Evolutionary conservation across 2,329 filamentous ascomycete genomes (phyloP).

Genomic region (Lachnellula hyalina): DNA sequence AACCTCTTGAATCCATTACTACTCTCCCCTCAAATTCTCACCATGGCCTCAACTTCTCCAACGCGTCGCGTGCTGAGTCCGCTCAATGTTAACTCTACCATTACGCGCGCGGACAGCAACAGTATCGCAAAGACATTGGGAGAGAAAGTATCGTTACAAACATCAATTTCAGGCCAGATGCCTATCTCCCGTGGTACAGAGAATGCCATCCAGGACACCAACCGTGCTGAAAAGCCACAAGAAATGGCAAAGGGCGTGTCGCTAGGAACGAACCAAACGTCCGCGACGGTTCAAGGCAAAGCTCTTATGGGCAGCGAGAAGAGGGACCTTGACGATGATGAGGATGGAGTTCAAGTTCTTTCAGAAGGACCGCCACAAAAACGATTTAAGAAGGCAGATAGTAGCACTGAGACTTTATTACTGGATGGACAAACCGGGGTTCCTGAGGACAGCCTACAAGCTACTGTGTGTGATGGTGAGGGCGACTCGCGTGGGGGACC

Average conservation of each 20-base stretch:
- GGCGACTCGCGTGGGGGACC: neutral
- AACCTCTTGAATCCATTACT: neutral
- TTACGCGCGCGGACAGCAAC: neutral
- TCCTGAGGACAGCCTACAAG: neutral
- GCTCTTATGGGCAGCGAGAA: neutral
- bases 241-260: too few species aligned
- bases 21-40: neutral
- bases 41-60: slow-evolving; percentile 13
- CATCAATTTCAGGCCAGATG: neutral
- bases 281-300: neutral
- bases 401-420: neutral
- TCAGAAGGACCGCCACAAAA: neutral
- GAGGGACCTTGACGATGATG: neutral
- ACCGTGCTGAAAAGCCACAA: too few species aligned
- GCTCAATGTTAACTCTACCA: slow-evolving; percentile 59
- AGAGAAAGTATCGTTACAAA: neutral
- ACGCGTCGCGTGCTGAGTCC: slow-evolving; percentile 34
- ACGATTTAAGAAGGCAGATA: neutral
- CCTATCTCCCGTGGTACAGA: neutral
- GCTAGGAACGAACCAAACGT: too few species aligned
- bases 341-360: neutral
- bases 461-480: neutral
- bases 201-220: too few species aligned
- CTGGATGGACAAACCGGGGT: neutral
- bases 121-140: slow-evolving; percentile 1